Conservation (phyloP, 805 yeast species). For the Candida koratica region DNA sequence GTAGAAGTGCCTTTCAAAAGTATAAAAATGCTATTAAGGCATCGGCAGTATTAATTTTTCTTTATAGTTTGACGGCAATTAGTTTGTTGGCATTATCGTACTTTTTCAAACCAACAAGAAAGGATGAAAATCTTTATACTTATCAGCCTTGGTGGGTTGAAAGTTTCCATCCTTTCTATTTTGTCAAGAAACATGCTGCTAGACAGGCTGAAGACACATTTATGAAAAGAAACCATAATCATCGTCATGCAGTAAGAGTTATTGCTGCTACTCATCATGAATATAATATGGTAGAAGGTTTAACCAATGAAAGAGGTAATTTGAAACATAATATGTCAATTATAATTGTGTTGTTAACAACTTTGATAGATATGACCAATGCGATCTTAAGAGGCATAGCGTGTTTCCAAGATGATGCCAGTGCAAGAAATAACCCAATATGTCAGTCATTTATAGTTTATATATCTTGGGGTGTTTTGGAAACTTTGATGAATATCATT, state of each 20-base stretch:
- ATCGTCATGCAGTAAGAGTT: conserved; percentile 51
- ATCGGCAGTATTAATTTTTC: conserved; percentile 27
- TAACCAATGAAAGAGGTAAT: conserved; percentile 37
- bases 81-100: conserved; percentile 49
- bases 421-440: conserved; percentile 19
- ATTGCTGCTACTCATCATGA: conserved; percentile 54
- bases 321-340: conserved; percentile 54
- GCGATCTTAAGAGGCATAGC: conserved; percentile 43
- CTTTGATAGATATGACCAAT: conserved; percentile 48
- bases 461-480: conserved; percentile 65
- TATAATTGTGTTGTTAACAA: conserved; percentile 43
- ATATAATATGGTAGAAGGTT: conserved; percentile 36
- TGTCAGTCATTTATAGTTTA: conserved; percentile 58
- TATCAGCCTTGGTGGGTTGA: conserved; percentile 81
- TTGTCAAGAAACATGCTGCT: conserved; percentile 52
- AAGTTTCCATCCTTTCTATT: conserved; percentile 56
- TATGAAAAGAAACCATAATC: conserved; percentile 46
- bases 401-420: conserved; percentile 20
- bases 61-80: conserved; percentile 53
- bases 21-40: conserved; percentile 28
- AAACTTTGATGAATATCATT: conserved; percentile 51
- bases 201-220: conserved; percentile 46
- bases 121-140: conserved; percentile 48
- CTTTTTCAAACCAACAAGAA: conserved; percentile 51
- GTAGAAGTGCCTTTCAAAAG: conserved; percentile 21